A percentile compares a stretch with the other conserved stretches of the same genome.
Conservation (phyloP, 202 grass and related monocot genomes). For the Sporobolus alterniflorus region DNA sequence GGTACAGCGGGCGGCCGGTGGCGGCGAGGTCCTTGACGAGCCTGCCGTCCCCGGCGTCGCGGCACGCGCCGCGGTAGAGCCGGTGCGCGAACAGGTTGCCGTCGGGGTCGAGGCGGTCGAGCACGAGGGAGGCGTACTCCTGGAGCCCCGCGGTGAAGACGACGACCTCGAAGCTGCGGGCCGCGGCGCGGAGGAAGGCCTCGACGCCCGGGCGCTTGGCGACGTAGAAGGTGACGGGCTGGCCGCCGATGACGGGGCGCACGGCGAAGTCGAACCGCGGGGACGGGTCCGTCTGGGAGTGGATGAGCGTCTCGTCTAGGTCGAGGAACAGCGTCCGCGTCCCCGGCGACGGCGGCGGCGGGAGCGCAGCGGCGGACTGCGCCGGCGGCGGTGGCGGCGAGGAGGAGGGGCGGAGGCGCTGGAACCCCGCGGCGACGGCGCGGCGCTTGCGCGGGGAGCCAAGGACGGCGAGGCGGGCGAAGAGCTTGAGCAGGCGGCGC, state of each 20-base stretch:
- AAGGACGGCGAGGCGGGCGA: slow-evolving; percentile 69
- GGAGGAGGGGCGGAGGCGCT: slow-evolving; percentile 47
- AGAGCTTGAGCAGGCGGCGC: slow-evolving; percentile 82
- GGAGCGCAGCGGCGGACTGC: slow-evolving; percentile 24
- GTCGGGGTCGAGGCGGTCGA: slow-evolving; percentile 57
- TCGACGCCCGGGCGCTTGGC: slow-evolving; percentile 83
- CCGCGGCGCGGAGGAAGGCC: slow-evolving; percentile 58
- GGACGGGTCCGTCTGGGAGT: slow-evolving; percentile 69
- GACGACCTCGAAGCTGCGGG: slow-evolving; percentile 62
- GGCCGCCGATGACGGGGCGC: no score
- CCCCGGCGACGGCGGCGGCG: slow-evolving; percentile 23
- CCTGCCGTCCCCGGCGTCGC: slow-evolving; percentile 53
- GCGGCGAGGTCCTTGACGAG: slow-evolving; percentile 73
- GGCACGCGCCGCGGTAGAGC: slow-evolving; percentile 62
- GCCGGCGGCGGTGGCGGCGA: background rate
- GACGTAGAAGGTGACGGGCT: no score
- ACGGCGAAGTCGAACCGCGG: slow-evolving; percentile 76
- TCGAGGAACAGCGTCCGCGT: slow-evolving; percentile 72
- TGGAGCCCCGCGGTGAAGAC: slow-evolving; percentile 73
- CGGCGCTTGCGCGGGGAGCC: slow-evolving; percentile 47
- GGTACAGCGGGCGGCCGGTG: slow-evolving; percentile 53
- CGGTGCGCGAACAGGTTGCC: slow-evolving; percentile 55
- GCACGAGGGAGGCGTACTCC: slow-evolving; percentile 70
- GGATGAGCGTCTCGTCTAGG: slow-evolving; percentile 77
- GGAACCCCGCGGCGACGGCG: slow-evolving; percentile 48